Evolutionary conservation across 179 eudicot species (phyloP).

Genomic region (Sideroxylon spinosum): DNA sequence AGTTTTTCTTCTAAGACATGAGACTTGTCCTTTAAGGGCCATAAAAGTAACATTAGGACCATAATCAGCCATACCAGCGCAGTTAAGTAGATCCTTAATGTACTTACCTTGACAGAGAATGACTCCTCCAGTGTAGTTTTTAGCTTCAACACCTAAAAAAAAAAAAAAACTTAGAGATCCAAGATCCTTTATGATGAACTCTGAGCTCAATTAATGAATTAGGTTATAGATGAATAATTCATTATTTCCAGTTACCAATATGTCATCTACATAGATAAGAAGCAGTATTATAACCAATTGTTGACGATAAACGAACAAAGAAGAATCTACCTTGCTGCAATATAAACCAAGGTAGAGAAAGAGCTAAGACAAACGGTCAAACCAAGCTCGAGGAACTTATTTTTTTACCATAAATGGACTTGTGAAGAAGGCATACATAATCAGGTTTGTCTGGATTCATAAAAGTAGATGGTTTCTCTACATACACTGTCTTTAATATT

Average conservation of each 20-base stretch:
- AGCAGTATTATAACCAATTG: neutral
- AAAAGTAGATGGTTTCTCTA: neutral
- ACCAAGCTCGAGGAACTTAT: neutral
- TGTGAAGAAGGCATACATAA: neutral
- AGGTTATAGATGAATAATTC: neutral
- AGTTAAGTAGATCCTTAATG: too few species aligned
- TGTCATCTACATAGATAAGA: neutral
- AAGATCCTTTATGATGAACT: too few species aligned
- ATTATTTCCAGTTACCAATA: neutral
- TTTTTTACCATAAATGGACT: neutral
- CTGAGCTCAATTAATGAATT: too few species aligned
- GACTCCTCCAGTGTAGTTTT: too few species aligned
- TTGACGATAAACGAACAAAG: neutral
- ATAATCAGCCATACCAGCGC: too few species aligned
- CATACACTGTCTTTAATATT: neutral
- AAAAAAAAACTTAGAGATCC: too few species aligned
- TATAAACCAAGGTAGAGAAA: neutral
- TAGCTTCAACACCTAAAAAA: too few species aligned
- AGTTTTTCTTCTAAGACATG: too few species aligned
- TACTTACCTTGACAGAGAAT: too few species aligned
- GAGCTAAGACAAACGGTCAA: neutral
- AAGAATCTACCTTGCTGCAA: neutral
- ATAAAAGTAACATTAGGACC: too few species aligned
- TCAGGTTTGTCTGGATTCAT: neutral
- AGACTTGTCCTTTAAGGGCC: too few species aligned